A percentile compares a stretch with the other conserved stretches of the same genome.
phyloP scores from a whole-genome alignment of 129 eudicot genomes.

The Centella asiatica region DNA sequence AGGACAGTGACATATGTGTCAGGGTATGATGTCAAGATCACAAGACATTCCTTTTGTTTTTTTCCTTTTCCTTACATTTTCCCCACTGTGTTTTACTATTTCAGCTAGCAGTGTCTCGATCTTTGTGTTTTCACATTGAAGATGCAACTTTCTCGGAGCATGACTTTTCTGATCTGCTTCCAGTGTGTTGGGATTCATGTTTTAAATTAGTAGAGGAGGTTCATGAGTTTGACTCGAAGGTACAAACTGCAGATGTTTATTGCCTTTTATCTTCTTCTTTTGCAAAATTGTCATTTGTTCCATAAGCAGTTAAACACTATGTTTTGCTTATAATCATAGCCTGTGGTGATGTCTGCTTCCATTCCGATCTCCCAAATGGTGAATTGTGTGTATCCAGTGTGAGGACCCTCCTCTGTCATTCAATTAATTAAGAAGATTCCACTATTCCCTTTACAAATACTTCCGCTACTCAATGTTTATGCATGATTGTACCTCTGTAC shows the following conservation, averaged over 20 bases:
- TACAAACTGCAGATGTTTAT: conserved; percentile 14
- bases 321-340: too few relatives aligned
- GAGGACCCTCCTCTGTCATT: too few relatives aligned
- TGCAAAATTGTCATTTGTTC: neutral
- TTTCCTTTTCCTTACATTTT: conserved; percentile 8
- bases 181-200: conserved; percentile 79
- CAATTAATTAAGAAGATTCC: too few relatives aligned
- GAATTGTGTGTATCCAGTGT: too few relatives aligned
- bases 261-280: neutral
- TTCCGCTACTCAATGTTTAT: too few relatives aligned
- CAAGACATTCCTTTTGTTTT: neutral
- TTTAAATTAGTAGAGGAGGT: conserved; percentile 82
- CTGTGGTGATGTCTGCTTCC: too few relatives aligned
- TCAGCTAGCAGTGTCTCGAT: conserved; percentile 88
- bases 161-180: conserved; percentile 81
- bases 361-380: too few relatives aligned
- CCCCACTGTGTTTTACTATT: conserved; percentile 15
- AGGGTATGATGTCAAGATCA: conserved; percentile 48
- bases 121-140: conserved; percentile 83
- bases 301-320: too few relatives aligned
- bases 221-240: conserved; percentile 95
- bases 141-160: conserved; percentile 87
- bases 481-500: too few relatives aligned
- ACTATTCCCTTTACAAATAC: too few relatives aligned
- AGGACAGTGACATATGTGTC: conserved; percentile 86